phyloP scores from a whole-genome alignment of 1,284 basidiomycete genomes.

The Fistulinella staudtii region DNA sequence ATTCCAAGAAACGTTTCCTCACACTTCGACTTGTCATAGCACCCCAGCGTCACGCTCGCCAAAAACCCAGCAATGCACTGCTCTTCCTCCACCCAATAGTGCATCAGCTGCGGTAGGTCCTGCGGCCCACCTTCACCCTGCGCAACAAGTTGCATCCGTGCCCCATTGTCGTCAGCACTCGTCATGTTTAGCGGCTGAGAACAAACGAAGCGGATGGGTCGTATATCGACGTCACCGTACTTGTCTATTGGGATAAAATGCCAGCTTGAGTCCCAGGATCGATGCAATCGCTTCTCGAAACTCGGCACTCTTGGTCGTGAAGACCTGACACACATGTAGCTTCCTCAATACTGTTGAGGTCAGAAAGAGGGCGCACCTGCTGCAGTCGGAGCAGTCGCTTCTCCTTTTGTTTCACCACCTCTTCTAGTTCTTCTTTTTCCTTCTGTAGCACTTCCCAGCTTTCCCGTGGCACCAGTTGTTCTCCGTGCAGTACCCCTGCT shows the following conservation, averaged over 20 bases:
- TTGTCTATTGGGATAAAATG: constrained; percentile 80
- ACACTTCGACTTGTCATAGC: constrained; percentile 58
- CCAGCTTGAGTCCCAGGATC: constrained; percentile 80
- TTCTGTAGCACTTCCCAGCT: constrained; percentile 63
- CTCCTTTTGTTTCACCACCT: constrained; percentile 64
- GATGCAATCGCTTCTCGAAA: constrained; percentile 78
- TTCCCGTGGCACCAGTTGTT: constrained; percentile 57
- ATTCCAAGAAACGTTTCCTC: not conserved
- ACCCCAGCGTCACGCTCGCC: constrained; percentile 70
- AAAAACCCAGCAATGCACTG: constrained; percentile 74
- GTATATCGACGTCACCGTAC: constrained; percentile 79
- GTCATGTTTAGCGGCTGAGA: constrained; percentile 52
- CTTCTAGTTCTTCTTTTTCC: constrained; percentile 61
- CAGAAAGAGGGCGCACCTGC: too few species aligned
- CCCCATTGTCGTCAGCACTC: constrained; percentile 34
- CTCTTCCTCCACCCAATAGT: constrained; percentile 69
- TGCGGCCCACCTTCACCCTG: constrained; percentile 67
- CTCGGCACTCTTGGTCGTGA: constrained; percentile 70
- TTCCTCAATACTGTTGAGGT: too few species aligned
- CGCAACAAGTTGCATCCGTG: constrained; percentile 65
- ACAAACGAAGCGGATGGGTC: constrained; percentile 69
- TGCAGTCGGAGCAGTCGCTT: constrained; percentile 71
- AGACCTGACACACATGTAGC: constrained; percentile 56
- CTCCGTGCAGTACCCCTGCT: constrained; percentile 16
- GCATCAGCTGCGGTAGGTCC: constrained; percentile 62